These are phyloP conservation scores for Cladorrhinum samala DNA, from an alignment of 495 filamentous ascomycete genomes.

Conservation along the genomic window DNA sequence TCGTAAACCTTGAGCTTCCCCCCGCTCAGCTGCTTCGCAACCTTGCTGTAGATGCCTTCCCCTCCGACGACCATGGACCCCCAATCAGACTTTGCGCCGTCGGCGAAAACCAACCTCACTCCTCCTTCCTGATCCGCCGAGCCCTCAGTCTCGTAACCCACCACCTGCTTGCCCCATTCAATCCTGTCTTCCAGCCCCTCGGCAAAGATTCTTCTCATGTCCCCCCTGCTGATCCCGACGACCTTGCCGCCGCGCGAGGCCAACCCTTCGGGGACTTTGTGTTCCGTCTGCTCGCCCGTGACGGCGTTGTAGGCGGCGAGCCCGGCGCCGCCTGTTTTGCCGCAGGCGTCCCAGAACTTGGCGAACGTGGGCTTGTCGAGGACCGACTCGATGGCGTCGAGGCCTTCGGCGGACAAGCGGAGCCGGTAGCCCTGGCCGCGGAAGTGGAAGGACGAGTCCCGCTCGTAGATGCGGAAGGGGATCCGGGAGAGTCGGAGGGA, in stretches of 20 bases:
- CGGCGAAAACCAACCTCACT: constrained; percentile 41
- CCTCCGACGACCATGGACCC: constrained; percentile 46
- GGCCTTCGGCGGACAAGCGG: constrained; percentile 44
- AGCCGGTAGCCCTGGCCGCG: constrained; percentile 52
- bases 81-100: constrained; percentile 45
- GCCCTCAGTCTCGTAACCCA: constrained; percentile 40
- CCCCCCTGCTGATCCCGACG: constrained; percentile 46
- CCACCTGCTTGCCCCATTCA: constrained; percentile 42
- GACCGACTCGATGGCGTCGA: constrained; percentile 47
- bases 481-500: constrained; percentile 39
- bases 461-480: constrained; percentile 49
- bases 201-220: constrained; percentile 44
- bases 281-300: constrained; percentile 31
- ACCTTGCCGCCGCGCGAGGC: constrained; percentile 42
- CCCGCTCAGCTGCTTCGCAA: constrained; percentile 44
- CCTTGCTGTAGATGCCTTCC: constrained; percentile 47
- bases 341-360: constrained; percentile 48
- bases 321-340: constrained; percentile 44
- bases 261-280: constrained; percentile 19
- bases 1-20: constrained; percentile 48
- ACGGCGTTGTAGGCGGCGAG: constrained; percentile 40
- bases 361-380: constrained; percentile 40
- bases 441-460: constrained; percentile 42
- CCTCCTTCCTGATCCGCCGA: constrained; percentile 25
- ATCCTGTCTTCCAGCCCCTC: constrained; percentile 40